Base-by-base conservation (phyloP, 768 basidiomycete genomes). In the Cyclocybe cylindracea region DNA sequence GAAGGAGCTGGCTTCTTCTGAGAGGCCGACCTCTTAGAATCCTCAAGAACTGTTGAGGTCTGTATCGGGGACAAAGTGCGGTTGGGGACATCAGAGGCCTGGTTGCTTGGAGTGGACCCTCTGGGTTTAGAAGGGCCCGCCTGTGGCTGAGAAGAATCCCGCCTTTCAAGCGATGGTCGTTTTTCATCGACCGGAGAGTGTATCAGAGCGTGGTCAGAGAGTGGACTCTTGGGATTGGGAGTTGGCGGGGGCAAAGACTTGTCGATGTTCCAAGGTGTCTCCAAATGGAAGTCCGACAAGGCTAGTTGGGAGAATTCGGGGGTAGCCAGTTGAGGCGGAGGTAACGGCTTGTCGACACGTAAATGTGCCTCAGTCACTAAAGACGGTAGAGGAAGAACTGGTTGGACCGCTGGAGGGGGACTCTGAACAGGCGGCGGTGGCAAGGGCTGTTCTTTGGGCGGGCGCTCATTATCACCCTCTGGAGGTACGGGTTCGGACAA, bases 271-370 rank as follows among this genome's bases (percentile, higher is more conserved):
- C 58, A 45, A 14, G 57, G 54, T 29, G 54, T 55, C 11, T 56
- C 11, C 11, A 38, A 5, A 38, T 24, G 48, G 7, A 61, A 40
- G 7, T 57, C 59, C 39, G 57, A 54, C 37, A 65, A 54, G 18
- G 51, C 60, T 29, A 65, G 37, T 13, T 51, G 51, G 24, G 65
- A 62, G 37, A 56, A 52, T 10, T 61, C 51, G 4, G 65, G 61
- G 9, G 56, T 62, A 10, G 48, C 58, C 42, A 58, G 36, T 51
- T 61, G 62, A 24, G 65, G 62, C 39, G 56, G 57, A 38, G 64
- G 64, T n/a, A 65, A 45, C 14, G 64, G 64, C 47, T 65, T 65
- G 32, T 65, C 64, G 14, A 57, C 36, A 39, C 39, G 57, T 3
- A 44, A 34, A 10, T 50, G 48, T 32, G 19, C 18, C 19, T 57